Conservation (phyloP, 495 filamentous ascomycete genomes). For the Annulohypoxylon nitens region DNA sequence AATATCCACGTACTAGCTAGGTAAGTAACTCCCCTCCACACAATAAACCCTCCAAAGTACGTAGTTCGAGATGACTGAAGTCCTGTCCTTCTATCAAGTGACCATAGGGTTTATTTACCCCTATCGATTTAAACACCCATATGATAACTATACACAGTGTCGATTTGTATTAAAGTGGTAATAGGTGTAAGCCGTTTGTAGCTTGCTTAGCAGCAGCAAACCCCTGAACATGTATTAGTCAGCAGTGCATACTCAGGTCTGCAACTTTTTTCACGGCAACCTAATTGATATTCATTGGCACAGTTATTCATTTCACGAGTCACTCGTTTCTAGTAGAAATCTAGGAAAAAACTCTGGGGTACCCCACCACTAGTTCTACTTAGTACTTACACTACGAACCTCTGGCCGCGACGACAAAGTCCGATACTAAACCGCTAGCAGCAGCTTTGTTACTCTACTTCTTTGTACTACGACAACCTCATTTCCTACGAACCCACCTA, state of each 20-base stretch:
- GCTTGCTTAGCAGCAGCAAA: background rate
- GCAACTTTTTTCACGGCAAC: background rate
- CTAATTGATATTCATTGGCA: background rate
- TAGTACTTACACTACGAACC: background rate
- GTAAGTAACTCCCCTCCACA: background rate
- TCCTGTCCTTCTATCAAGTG: no score
- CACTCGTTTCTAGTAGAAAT: no score
- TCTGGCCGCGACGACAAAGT: background rate
- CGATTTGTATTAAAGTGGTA: background rate
- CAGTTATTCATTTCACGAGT: no score
- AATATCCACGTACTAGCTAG: no score
- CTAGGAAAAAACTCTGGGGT: background rate
- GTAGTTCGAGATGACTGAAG: no score
- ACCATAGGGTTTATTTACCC: background rate
- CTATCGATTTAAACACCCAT: background rate
- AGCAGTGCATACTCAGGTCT: background rate
- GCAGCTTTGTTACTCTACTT: background rate
- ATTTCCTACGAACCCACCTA: background rate
- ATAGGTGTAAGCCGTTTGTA: background rate
- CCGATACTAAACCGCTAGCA: background rate
- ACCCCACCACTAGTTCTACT: background rate
- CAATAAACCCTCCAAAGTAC: no score
- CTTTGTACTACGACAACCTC: slow-evolving; percentile 4
- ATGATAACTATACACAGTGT: background rate
- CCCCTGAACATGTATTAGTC: background rate